A percentile compares a stretch with the other conserved stretches of the same genome.
Evolutionary conservation across 1,284 basidiomycete genomes (phyloP).

Genomic region (Leccinum pachyderme): DNA sequence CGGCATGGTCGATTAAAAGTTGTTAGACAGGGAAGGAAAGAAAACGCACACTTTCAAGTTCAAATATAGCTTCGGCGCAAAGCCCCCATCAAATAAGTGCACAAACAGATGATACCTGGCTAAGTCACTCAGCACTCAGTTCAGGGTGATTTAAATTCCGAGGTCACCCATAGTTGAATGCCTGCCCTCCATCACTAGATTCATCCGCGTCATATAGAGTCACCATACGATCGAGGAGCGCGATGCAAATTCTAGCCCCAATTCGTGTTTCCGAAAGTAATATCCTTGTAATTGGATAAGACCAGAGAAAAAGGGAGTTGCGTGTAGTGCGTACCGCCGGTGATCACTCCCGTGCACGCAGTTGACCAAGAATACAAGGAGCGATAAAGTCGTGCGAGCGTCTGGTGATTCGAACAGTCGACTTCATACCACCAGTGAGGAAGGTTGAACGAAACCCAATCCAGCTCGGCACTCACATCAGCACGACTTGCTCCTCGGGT

Average conservation of each 20-base stretch:
- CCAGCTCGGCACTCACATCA: slow-evolving; percentile 55
- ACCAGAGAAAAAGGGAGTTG: not conserved
- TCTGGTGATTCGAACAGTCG: slow-evolving; percentile 74
- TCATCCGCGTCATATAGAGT: slow-evolving; percentile 65
- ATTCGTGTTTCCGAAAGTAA: slow-evolving; percentile 49
- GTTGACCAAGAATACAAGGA: slow-evolving; percentile 72
- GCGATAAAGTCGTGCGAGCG: slow-evolving; percentile 55
- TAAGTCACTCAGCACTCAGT: slow-evolving; percentile 7
- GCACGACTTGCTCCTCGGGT: slow-evolving; percentile 70
- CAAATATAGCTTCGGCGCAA: slow-evolving; percentile 49
- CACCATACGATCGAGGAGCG: slow-evolving; percentile 66
- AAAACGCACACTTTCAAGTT: slow-evolving; percentile 50
- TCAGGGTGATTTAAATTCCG: not conserved
- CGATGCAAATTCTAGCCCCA: slow-evolving; percentile 60
- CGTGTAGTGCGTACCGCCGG: slow-evolving; percentile 52
- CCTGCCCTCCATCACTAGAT: slow-evolving; percentile 51
- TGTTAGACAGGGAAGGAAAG: slow-evolving; percentile 1
- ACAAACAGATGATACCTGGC: slow-evolving; percentile 55
- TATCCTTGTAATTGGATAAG: slow-evolving; percentile 25
- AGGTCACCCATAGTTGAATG: slow-evolving; percentile 74
- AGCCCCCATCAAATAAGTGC: slow-evolving; percentile 50
- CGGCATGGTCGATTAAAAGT: slow-evolving; percentile 13
- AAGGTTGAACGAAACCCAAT: not conserved
- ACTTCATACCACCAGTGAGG: slow-evolving; percentile 40
- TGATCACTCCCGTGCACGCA: slow-evolving; percentile 55